Evolutionary conservation across 2,329 filamentous ascomycete species (phyloP), one percentile per base, ranked within the genome.

Genomic region (Phialophora expanda): DNA sequence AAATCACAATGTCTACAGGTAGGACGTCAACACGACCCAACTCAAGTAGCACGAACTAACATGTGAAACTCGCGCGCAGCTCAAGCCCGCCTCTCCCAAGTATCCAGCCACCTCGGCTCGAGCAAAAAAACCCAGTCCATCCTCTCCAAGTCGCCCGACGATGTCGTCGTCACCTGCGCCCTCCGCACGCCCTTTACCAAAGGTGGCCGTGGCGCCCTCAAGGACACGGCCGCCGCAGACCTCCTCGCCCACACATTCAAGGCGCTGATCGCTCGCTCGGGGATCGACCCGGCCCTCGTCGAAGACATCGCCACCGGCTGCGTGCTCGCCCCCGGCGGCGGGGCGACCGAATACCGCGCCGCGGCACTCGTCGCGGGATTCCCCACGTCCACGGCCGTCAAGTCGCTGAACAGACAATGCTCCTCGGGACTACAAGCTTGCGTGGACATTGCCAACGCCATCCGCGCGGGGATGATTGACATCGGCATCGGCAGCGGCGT

Each of bases 271-370:
- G 84, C 90, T 64, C 91, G 92, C 74, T 97, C 93, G 72, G 88
- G 89, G 71, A 96, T 98, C 80, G 91, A 97, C 80, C 93, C 95
- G 24, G 83, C 82, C 44, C 85, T 95, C 41, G 92, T 99, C 56
- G 92, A 98, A 79, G 95, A 99, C 77, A 90, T 99, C 71, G 90
- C 90, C 60, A 93, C 98, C 65, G 95, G 95, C 71, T 90, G 89
- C 63, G 95, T 99, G 32, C 88, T 99, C 56, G 88, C 94, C 20
- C 94, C 94, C 38, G 95, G 95, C 68, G 95, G 93, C 73, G 95
- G 94, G 72, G 95, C 95, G 24, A 98, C 95, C 55, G 95, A 98
- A 82, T 97, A 97, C 88, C 90, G 95, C 71, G 95, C 93, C 66
- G 95, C 95, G 41, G 89, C 90, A 62, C 85, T 98, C 64, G 92